Base-by-base conservation (phyloP, 1,284 basidiomycete species). In the Tilletia indica region DNA sequence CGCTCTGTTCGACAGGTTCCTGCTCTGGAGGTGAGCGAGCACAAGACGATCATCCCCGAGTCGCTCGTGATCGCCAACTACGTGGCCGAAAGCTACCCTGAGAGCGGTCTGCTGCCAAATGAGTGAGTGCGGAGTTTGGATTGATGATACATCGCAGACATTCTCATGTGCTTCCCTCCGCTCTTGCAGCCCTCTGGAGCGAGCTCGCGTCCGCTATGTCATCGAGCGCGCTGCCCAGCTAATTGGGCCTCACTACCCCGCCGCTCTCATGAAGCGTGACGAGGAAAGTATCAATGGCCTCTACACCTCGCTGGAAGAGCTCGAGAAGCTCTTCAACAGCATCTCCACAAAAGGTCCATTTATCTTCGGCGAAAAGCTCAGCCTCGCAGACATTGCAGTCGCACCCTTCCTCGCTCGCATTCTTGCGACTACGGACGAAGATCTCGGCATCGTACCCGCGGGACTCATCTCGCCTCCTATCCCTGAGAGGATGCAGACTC, bases 361-460 rank as follows among this genome's bases (percentile, higher is more conserved):
- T 19, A 25, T 54, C 51, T 54, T 54, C 51, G 51, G 51, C n/a
- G 51, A 54, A 9, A 19, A 54, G 51, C 51, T 25, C 16, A 54
- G 6, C 21, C 51, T 54, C 21, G 51, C 51, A 19, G 51, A 54
- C 51, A n/a, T 54, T 19, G 51, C 51, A 25, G n/a, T 19, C 16
- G 51, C 51, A 4, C 51, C 51, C 51, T 54, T 54, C 51, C 51
- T 54, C 51, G 51, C 19, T 25, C 51, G 51, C 8, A 54, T 54
- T 19, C 6, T 54, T 19, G 51, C 21, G 1, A 19, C 8, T 9
- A 54, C 51, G 6, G 51, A 19, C 51, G 12, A 11, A n/a, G 16
- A 54, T 8, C 19, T 54, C 51, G 51, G 51, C 21, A 9, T 54
- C n/a, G 16, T 54, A 6, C 16, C 51, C 51, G 6, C 19, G 8